Percentiles rank a stretch among this genome's conserved stretches.
phyloP scores from a whole-genome alignment of 2,329 filamentous ascomycete species.

The Alternaria rosae region DNA sequence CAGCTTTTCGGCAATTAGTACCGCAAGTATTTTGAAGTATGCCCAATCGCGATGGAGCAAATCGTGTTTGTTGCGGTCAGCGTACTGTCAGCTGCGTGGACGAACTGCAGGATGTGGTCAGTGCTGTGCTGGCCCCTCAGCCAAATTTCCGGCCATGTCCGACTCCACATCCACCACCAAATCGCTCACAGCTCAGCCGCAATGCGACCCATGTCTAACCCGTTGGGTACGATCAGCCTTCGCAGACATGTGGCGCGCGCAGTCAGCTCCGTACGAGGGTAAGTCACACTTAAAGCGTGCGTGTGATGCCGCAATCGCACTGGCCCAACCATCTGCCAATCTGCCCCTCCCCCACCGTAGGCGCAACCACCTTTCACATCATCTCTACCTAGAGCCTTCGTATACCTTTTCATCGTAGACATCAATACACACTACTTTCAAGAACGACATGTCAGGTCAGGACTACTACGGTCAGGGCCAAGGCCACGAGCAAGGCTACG shows the following conservation, averaged over 20 bases:
- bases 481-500: conserved; percentile 25
- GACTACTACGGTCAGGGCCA: conserved; percentile 47
- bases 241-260: conserved; percentile 22
- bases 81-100: neutral
- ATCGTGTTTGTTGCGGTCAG: neutral
- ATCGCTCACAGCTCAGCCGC: conserved; percentile 29
- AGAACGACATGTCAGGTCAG: conserved; percentile 31
- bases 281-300: conserved; percentile 29
- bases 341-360: conserved; percentile 32
- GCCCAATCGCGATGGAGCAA: neutral
- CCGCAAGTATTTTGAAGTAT: neutral
- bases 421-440: neutral
- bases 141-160: conserved; percentile 7
- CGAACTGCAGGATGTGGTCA: conserved; percentile 2
- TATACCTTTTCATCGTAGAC: neutral
- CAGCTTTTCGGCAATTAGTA: neutral
- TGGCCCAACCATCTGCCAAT: conserved; percentile 19
- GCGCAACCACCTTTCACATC: conserved; percentile 18
- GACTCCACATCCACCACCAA: conserved; percentile 10
- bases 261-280: conserved; percentile 22
- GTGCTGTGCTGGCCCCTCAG: conserved; percentile 12
- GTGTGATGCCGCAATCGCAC: conserved; percentile 30
- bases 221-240: conserved; percentile 17
- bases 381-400: conserved; percentile 5
- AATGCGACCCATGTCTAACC: conserved; percentile 17